Conservation (phyloP, 495 filamentous ascomycete genomes). For the Aspergillus olivimuriae region DNA sequence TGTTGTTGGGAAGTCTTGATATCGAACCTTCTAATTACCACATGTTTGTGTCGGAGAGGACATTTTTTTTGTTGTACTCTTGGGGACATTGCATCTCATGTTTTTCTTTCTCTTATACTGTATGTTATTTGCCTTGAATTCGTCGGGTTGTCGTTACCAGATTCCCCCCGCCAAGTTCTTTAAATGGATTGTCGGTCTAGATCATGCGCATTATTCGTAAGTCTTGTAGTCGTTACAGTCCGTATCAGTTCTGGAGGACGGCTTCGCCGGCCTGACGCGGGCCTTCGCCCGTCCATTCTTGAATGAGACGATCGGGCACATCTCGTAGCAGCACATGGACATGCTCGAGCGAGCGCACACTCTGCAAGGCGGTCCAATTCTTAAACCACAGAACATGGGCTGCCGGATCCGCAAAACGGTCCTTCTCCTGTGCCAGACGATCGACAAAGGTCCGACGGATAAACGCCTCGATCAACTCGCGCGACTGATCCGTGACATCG, state of each 20-base stretch:
- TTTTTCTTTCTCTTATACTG: slow-evolving; percentile 4
- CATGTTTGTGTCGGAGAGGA: no score
- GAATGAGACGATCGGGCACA: slow-evolving; percentile 51
- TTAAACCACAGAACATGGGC: slow-evolving; percentile 84
- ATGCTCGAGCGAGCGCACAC: slow-evolving; percentile 76
- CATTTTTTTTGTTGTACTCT: no score
- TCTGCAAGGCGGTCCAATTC: slow-evolving; percentile 87
- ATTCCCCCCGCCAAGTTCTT: slow-evolving; percentile 19
- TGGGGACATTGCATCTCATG: no score
- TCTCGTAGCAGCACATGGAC: slow-evolving; percentile 63
- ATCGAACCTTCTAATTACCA: no score
- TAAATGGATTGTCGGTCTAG: no score
- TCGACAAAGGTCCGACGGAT: slow-evolving; percentile 60
- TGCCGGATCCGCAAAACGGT: slow-evolving; percentile 28
- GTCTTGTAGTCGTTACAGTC: no score
- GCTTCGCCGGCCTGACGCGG: no score
- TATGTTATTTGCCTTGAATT: no score
- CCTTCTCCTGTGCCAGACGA: slow-evolving; percentile 39
- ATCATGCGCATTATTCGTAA: no score
- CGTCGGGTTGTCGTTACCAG: no score
- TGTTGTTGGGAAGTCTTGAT: no score
- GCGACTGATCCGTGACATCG: slow-evolving; percentile 64
- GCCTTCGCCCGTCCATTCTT: slow-evolving; percentile 52
- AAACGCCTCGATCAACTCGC: slow-evolving; percentile 57
- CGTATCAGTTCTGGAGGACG: no score